Conservation (phyloP, 1,139 yeast genomes). For the Pichia sp. region DNA sequence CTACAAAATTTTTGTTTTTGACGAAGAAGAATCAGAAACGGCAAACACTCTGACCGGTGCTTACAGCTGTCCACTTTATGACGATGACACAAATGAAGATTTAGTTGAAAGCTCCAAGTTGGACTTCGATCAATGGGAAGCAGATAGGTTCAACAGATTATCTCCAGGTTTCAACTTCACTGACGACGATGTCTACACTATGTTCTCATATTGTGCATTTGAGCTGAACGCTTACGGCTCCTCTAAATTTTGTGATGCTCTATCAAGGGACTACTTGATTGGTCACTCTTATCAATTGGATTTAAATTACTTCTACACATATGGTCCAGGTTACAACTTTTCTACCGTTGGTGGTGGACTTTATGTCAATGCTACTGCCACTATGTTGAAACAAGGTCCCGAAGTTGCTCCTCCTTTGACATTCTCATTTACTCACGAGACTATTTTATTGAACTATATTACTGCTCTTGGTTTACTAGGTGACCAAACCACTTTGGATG, state of each 20-base stretch:
- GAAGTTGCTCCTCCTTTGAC: constrained; percentile 24
- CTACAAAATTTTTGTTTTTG: constrained; percentile 19
- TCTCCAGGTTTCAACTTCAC: constrained; percentile 37
- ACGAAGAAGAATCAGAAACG: constrained; percentile 20
- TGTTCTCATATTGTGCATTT: constrained; percentile 47
- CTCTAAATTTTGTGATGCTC: constrained; percentile 45
- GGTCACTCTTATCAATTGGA: constrained; percentile 42
- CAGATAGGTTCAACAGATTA: constrained; percentile 28
- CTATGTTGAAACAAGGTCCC: constrained; percentile 35
- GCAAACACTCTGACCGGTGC: constrained; percentile 21
- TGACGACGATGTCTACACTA: constrained; percentile 35
- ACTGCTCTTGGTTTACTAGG: constrained; percentile 42
- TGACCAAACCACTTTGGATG: constrained; percentile 28
- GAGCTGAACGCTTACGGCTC: constrained; percentile 46
- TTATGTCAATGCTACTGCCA: constrained; percentile 43
- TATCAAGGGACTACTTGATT: constrained; percentile 46
- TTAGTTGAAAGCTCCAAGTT: constrained; percentile 1
- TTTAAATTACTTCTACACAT: constrained; percentile 40
- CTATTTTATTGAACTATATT: constrained; percentile 41
- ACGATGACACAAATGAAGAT: constrained; percentile 1
- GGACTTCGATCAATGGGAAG: constrained; percentile 11
- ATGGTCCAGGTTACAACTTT: constrained; percentile 48
- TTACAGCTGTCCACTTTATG: constrained; percentile 4
- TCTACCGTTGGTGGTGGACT: constrained; percentile 43
- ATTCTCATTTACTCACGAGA: constrained; percentile 48